These are phyloP conservation scores for Pholiota molesta DNA, from an alignment of 768 basidiomycete genomes.

Conservation along the genomic window DNA sequence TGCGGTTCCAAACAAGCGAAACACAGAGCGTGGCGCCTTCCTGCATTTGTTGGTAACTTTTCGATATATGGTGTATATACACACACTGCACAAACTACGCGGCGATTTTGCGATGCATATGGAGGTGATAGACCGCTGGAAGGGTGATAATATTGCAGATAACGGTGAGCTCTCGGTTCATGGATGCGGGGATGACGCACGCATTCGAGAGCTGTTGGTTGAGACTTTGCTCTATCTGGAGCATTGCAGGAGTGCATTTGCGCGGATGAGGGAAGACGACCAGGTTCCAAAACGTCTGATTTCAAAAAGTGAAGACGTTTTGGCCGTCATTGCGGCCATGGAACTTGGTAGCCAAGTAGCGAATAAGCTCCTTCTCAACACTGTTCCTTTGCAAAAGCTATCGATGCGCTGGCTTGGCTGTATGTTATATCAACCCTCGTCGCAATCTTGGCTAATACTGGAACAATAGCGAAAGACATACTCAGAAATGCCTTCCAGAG, in stretches of 20 bases:
- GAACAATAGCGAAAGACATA: not conserved
- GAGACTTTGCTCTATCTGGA: slow-evolving; percentile 3
- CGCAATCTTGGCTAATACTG: not conserved
- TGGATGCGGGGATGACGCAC: not conserved
- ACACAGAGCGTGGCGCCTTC: not conserved
- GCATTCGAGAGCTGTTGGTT: not conserved
- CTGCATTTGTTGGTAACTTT: not conserved
- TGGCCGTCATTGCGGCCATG: not conserved
- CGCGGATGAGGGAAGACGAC: slow-evolving; percentile 1
- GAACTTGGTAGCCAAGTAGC: not conserved
- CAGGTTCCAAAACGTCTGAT: not conserved
- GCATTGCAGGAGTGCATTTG: slow-evolving; percentile 1
- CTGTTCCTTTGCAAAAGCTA: not conserved
- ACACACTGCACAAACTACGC: slow-evolving; percentile 1
- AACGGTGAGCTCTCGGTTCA: not conserved
- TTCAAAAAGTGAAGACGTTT: not conserved
- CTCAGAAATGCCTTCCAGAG: not conserved
- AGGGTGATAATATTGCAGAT: not conserved
- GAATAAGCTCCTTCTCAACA: slow-evolving; percentile 4
- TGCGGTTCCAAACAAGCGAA: not conserved
- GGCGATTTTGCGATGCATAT: not conserved
- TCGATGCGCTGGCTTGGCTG: not conserved
- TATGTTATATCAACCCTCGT: not conserved
- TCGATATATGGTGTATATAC: not conserved
- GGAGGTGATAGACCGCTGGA: not conserved